These are phyloP conservation scores for Nicotiana knightiana DNA, from an alignment of 257 asterid genomes.

Conservation along the genomic window DNA sequence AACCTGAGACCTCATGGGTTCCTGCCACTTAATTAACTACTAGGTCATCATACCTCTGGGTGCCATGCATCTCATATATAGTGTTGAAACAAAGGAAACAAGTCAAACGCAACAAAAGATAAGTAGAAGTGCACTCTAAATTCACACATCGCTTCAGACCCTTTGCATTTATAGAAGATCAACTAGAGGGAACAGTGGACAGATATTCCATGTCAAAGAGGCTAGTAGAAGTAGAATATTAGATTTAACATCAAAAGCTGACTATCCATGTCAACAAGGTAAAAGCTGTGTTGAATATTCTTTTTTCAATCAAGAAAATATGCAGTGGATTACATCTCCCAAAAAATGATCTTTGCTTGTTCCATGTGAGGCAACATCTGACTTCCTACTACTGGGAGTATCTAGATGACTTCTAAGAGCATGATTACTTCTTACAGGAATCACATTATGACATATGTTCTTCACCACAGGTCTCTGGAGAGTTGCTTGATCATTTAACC, in stretches of 20 bases:
- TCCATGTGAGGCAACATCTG: background rate
- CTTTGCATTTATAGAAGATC: background rate
- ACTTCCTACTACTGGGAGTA: background rate
- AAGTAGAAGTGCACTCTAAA: background rate
- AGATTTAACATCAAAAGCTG: too few species aligned
- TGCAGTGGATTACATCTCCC: background rate
- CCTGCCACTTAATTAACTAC: background rate
- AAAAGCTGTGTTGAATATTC: background rate
- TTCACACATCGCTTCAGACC: background rate
- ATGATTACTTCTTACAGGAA: background rate
- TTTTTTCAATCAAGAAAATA: background rate
- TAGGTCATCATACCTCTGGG: background rate
- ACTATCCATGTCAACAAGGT: background rate
- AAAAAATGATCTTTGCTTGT: background rate
- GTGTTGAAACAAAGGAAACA: background rate
- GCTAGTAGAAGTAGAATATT: too few species aligned
- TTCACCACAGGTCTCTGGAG: slow-evolving; percentile 66
- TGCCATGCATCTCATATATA: background rate
- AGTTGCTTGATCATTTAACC: slow-evolving; percentile 68
- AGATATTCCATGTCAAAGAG: background rate
- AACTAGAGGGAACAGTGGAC: background rate
- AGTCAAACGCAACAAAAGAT: background rate
- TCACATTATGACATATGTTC: background rate
- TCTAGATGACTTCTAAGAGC: background rate
- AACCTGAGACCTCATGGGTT: background rate